Base-by-base conservation (phyloP, 805 yeast genomes). In the Candida sithepensis region DNA sequence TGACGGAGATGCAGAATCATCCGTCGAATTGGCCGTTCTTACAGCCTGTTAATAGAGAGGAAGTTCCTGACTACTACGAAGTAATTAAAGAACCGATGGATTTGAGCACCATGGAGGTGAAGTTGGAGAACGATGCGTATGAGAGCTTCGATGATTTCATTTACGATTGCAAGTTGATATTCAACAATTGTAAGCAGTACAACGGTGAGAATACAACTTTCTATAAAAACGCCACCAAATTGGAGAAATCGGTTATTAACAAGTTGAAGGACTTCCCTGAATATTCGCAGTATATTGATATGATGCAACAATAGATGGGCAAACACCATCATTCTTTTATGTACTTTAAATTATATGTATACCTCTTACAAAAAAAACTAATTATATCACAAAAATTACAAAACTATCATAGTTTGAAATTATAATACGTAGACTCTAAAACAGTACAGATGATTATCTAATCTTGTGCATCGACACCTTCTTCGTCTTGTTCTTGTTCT, bases 51-150 rank as follows among this genome's bases (percentile, higher is more conserved):
- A 88, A 86, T 64, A 82, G 79, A 62, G 95, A 88, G 37, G 99
- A 94, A 63, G 99, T 94, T 10, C 89, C 95, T 1, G 99, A 94
- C 67, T 94, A 94, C 63, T 94, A 92, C 66, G 96, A 89, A 55
- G 94, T 94, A 24, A 92, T 94, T 54, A 90, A 90, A 62, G 97
- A 94, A 64, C 99, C 99, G 6, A 94, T 94, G 99, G 99, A 94
- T 64, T 72, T 94, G 47, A 82, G 94, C 39, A 90, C 97, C 0
- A 94, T 94, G 96, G 98, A 94, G 62, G 84, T 79, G 61, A 89
- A 91, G 64, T 73, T 94, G 32, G 98, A 92, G 53, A 88, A 87
- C 60, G 96, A 94, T 68, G 86, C 86, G 56, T 94, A 94, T 66
- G 88, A 87, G 53, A 80, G 86, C 13, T 85, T 94, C 78, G 97